Percentiles rank a stretch among this genome's conserved stretches.
Conservation (phyloP, 192 early-diverging fungal genomes). For the Gonapodya prolifera region DNA sequence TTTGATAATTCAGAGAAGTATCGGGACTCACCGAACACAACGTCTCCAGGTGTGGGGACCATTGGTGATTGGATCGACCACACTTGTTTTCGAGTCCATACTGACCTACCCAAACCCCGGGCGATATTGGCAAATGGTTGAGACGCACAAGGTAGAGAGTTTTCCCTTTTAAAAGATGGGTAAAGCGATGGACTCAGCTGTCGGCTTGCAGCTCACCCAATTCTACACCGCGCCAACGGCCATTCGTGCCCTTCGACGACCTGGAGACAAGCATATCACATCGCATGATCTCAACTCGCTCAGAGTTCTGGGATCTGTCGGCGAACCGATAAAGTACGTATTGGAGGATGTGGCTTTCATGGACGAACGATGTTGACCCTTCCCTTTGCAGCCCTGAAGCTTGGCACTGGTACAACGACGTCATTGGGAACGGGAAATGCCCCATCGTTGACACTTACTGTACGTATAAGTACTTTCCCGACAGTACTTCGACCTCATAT, state of each 20-base stretch:
- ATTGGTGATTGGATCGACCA: conserved; percentile 72
- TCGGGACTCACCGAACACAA: background rate
- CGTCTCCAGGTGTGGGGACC: conserved; percentile 73
- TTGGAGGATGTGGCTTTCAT: background rate
- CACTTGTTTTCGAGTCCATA: conserved; percentile 86
- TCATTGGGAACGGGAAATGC: conserved; percentile 74
- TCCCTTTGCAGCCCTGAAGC: conserved; percentile 53
- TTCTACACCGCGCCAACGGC: conserved; percentile 98
- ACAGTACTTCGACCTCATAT: too few species aligned
- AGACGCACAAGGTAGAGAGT: conserved; percentile 3
- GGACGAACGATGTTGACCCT: background rate
- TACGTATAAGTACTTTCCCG: conserved; percentile 30
- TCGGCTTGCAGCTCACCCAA: conserved; percentile 67
- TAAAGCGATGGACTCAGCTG: too few species aligned
- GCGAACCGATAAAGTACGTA: conserved; percentile 81
- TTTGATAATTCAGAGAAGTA: background rate
- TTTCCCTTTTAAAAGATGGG: too few species aligned
- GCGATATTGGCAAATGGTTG: conserved; percentile 31
- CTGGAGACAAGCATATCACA: conserved; percentile 65
- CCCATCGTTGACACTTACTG: conserved; percentile 97
- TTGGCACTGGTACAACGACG: conserved; percentile 93
- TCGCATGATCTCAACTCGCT: conserved; percentile 69
- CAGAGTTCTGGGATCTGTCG: conserved; percentile 88
- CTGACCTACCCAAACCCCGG: conserved; percentile 77
- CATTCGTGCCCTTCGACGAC: conserved; percentile 83